Evolutionary conservation across 768 basidiomycete species (phyloP), one percentile per base, ranked within the genome.

Genomic region (Lactarius tabidus): DNA sequence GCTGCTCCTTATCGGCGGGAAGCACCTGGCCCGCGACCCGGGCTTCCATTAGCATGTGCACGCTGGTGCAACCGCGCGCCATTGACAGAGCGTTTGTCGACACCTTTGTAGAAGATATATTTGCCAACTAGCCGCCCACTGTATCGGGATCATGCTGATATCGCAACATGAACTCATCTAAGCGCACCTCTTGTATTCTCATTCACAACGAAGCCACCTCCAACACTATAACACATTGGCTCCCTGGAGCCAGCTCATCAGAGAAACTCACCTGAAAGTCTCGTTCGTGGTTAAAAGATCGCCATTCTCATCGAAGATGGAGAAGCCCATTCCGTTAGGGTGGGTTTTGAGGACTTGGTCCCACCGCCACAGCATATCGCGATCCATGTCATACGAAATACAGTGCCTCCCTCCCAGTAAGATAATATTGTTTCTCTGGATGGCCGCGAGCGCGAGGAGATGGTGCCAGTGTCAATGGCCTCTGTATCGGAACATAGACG

Each of bases 191-290:
- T 89, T 1, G 94, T 97, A 74, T 93, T 91, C 45, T 95, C 91
- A 71, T 97, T 97, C 29, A 97, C 93, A 3, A 96, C 94, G 73
- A 96, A 97, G 2, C 94, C 94, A 52, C 94, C 94, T 2, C 94
- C 93, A 57, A 97, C 93, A 61, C 90, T 86, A 59, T 18, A 54
- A 48, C 26, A 20, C 28, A 53, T 45, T 18, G 52, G 35, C 45
- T 51, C 36, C 17, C 18, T 26, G 26, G 29, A 28, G 56, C 39
- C 35, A 23, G 39, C 33, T 41, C 31, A 33, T 38, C 28, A 26
- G 1, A 52, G 3, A 38, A 57, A 17, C 66, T 48, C 69, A 81
- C 83, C 86, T 93, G 73, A 92, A 97, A 71, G 96, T 98, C 73
- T 95, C 91, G 70, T 98, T 98, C 14, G 93, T 95, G 1, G 95